Base-by-base conservation (phyloP, 805 yeast species). In the Sungouiella blattae region DNA sequence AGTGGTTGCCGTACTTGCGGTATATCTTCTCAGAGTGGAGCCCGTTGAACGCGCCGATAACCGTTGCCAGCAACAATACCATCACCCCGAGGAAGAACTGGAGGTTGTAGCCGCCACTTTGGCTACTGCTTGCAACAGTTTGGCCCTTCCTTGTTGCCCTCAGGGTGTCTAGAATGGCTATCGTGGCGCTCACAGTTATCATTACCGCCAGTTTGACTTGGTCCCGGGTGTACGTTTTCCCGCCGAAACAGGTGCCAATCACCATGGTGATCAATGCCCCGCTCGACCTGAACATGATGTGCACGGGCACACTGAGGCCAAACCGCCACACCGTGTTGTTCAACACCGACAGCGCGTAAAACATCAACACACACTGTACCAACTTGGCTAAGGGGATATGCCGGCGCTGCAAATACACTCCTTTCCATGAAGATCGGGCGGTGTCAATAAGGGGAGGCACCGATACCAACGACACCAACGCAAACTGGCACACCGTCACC, bases 261-360 rank as follows among this genome's bases (percentile, higher is more conserved):
- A 70, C 20, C 78, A 84, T 72, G 0, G 84, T 77, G 12, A 80
- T 56, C 5, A 78, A 75, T 0, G 85, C 74, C 1, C 84, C 78
- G 5, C 81, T 71, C 9, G 87, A 79, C 33, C 88, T 55, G 45
- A 82, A 66, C 6, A 82, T 72, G 17, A 81, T 81, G 50, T 83
- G 87, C 18, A 80, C 55, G 0, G 89, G 87, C 14, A 83, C 72
- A 3, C 83, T 72, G 18, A 84, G 64, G 24, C 77, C 67, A 52
- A 61, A 78, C 12, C 60, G 65, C 60, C 79, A 78, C 0, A 73
- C 87, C 33, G 58, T 52, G 49, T 84, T 84, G 50, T 78, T 81
- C 22, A 78, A 55, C 7, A 72, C 57, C 1, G 81, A 71, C 7
- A 76, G 61, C 5, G 64, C 30, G 46, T 75, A 79, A 50, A 73